Evolutionary conservation across 1,284 basidiomycete species (phyloP).

Genomic region (Cutaneotrichosporon arboriforme): DNA sequence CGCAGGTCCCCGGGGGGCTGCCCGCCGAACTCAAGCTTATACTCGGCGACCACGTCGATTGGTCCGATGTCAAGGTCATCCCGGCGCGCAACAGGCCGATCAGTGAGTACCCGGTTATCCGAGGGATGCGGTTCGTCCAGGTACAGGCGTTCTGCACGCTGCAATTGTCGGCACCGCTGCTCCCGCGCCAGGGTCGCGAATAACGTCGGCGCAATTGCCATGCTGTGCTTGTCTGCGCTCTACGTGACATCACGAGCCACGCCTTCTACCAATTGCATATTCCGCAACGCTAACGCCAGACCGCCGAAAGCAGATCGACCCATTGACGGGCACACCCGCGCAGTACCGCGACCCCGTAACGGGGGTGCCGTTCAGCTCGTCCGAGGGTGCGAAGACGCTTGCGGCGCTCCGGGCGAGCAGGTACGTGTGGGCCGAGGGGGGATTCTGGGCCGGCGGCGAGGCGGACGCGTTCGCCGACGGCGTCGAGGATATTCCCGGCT

Average conservation of each 20-base stretch:
- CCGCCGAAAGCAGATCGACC: conserved; percentile 44
- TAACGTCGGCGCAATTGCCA: too few species aligned
- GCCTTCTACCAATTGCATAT: too few species aligned
- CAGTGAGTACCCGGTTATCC: conserved; percentile 26
- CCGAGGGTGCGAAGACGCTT: conserved; percentile 46
- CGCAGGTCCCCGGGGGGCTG: conserved; percentile 44
- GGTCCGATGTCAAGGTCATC: conserved; percentile 46
- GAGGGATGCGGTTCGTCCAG: too few species aligned
- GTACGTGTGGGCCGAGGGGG: conserved; percentile 32
- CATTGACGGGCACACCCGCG: conserved; percentile 50
- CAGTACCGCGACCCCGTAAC: conserved; percentile 51
- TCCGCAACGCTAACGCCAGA: conserved; percentile 28
- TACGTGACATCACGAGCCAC: not conserved
- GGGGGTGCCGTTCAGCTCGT: conserved; percentile 47
- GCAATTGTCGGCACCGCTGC: too few species aligned
- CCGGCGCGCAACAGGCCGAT: conserved; percentile 47
- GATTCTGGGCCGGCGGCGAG: conserved; percentile 39
- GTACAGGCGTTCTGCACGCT: too few species aligned
- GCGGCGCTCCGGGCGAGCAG: conserved; percentile 29
- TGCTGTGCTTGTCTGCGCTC: not conserved
- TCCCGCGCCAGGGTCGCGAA: too few species aligned
- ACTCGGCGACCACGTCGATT: conserved; percentile 50
- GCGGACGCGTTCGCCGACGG: conserved; percentile 35
- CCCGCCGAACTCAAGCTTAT: conserved; percentile 47
- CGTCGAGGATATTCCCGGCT: conserved; percentile 30